Base-by-base conservation (phyloP, 495 filamentous ascomycete genomes). In the Tuber microsphaerosporum region DNA sequence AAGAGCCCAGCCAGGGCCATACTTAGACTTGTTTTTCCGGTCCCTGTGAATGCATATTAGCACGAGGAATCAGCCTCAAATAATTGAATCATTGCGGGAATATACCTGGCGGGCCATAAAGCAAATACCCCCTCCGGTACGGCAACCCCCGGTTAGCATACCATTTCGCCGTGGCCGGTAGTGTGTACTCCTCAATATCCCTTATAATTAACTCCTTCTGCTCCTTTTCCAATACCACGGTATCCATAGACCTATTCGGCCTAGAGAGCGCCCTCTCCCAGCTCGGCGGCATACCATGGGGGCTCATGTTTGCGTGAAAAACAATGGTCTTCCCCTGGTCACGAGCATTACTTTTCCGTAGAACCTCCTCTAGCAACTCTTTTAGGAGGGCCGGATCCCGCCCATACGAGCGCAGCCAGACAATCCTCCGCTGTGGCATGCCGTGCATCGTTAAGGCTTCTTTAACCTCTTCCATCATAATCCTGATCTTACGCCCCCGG, bases 121-220 rank as follows among this genome's bases (percentile, higher is more conserved):
- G 88, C 43, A 99, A 87, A 83, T 97, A 99, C 2, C 94, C 94
- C 41, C 94, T 87, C 43, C 94, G 90, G 75, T 97, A 99, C 1
- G 94, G 94, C 78, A 99, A 94, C 3, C 94, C 93, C 0, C 92
- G 86, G 74, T 90, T 90, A 0, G 91, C 89, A 79, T 94, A 94
- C 92, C 92, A 94, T n/a, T 86, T 85, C 6, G 89, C 85, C 2
- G 91, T 93, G 0, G 86, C 85, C 0, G 92, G 91, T 69, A 94
- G 89, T 14, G 97, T 85, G 77, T 94, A 97, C 80, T 97, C 93
- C 83, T 94, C 92, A 82, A 97, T 92, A 82, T 97, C 94, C 34
- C 85, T 83, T 41, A 97, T 83, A 39, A 97, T 86, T 26, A 85
- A 86, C 10, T 88, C 82, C 84, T 97, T 97, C 82, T 92, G 89